Conservation (phyloP, 768 basidiomycete species). For the Tulasnella sp. region DNA sequence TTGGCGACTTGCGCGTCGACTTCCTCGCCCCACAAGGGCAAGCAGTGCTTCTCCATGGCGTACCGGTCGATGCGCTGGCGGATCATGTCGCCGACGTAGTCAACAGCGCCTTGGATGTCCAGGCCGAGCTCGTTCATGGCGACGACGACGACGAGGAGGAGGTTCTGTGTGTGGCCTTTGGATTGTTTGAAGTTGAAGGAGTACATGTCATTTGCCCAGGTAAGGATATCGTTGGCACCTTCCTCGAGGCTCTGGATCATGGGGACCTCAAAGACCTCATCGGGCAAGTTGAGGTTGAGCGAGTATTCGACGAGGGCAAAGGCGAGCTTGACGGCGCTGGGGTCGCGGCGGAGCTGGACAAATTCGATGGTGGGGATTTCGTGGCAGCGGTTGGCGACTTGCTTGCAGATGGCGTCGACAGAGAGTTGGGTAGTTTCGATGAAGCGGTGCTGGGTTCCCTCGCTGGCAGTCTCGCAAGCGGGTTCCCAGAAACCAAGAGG, state of each 20-base stretch:
- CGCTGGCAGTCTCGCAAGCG: conserved; percentile 52
- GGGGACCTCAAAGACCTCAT: conserved; percentile 73
- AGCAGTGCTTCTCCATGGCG: conserved; percentile 38
- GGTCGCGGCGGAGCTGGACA: conserved; percentile 68
- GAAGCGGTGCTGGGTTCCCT: conserved; percentile 63
- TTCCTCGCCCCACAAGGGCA: conserved; percentile 65
- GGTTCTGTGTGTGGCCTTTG: conserved; percentile 74
- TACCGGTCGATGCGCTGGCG: conserved; percentile 50
- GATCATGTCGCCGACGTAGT: conserved; percentile 55
- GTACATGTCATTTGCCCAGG: conserved; percentile 84
- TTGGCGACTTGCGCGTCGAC: conserved; percentile 54
- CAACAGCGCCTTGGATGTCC: conserved; percentile 63
- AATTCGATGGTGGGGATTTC: conserved; percentile 75
- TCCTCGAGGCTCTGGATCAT: conserved; percentile 58
- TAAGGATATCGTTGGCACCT: conserved; percentile 72
- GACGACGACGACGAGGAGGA: conserved; percentile 73
- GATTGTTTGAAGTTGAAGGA: conserved; percentile 81
- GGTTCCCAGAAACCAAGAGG: conserved; percentile 39
- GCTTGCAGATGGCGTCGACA: conserved; percentile 69
- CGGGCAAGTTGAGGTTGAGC: conserved; percentile 67
- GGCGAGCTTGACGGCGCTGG: conserved; percentile 69
- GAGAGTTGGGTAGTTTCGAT: conserved; percentile 71
- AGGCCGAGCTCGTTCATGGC: conserved; percentile 67
- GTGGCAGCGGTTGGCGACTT: conserved; percentile 56
- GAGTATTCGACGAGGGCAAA: conserved; percentile 80